These are phyloP conservation scores for Ogataea pignaliae DNA, from an alignment of 805 yeast species.

Conservation along the genomic window DNA sequence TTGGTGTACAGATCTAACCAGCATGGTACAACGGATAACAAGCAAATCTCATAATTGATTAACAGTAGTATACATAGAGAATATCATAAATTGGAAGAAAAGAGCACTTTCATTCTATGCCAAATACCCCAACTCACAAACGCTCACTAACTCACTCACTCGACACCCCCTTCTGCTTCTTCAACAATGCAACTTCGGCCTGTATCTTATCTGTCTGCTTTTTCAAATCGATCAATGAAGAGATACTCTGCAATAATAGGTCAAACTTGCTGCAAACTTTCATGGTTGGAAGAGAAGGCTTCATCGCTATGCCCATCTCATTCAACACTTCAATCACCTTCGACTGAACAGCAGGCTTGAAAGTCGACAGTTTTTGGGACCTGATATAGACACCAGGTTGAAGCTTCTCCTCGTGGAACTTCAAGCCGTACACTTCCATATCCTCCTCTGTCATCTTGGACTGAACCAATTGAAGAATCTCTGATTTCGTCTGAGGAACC, in stretches of 20 bases:
- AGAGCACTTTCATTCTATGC: neutral
- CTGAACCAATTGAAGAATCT: slow-evolving; percentile 35
- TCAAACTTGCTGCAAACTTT: slow-evolving; percentile 75
- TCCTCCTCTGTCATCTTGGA: slow-evolving; percentile 67
- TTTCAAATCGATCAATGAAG: slow-evolving; percentile 74
- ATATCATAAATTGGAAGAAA: neutral
- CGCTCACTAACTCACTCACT: neutral
- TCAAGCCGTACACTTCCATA: slow-evolving; percentile 79
- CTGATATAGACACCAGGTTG: slow-evolving; percentile 80
- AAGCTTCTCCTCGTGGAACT: slow-evolving; percentile 69
- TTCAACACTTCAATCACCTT: slow-evolving; percentile 59
- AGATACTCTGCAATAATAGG: slow-evolving; percentile 62
- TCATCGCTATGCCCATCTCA: slow-evolving; percentile 74
- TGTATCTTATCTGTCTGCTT: slow-evolving; percentile 83
- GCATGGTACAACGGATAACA: too few species aligned
- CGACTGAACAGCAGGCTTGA: slow-evolving; percentile 71
- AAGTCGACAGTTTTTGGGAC: slow-evolving; percentile 70
- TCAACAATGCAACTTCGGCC: slow-evolving; percentile 61
- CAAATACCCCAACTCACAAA: too few species aligned
- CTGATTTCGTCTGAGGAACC: slow-evolving; percentile 17
- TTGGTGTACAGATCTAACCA: too few species aligned
- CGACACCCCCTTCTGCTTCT: slow-evolving; percentile 30
- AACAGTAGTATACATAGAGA: neutral
- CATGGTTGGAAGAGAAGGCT: slow-evolving; percentile 86
- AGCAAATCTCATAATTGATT: too few species aligned